A percentile compares a stretch with the other conserved stretches of the same genome.
Conservation (phyloP, 768 basidiomycete species). For the Porpolomopsis calyptriformis region DNA sequence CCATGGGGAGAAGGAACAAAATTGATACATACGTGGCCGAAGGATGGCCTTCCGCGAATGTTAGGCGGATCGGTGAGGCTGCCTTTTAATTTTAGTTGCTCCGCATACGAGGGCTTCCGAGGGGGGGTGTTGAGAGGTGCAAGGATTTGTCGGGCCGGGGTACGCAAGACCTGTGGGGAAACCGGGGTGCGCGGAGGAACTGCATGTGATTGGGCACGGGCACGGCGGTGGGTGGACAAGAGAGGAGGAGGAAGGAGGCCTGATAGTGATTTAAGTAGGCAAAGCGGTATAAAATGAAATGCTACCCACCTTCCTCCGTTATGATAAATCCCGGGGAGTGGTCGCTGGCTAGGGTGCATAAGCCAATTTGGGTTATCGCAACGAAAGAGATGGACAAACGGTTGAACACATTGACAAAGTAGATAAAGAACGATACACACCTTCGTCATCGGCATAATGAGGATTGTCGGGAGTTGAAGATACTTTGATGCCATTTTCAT, state of each 20-base stretch:
- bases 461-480: slow-evolving; percentile 40
- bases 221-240: slow-evolving; percentile 40
- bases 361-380: slow-evolving; percentile 39
- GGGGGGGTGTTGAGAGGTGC: slow-evolving; percentile 48
- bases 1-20: slow-evolving; percentile 16
- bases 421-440: slow-evolving; percentile 19
- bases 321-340: slow-evolving; percentile 37
- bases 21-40: slow-evolving; percentile 3
- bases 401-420: background rate
- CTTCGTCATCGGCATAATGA: slow-evolving; percentile 35
- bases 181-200: slow-evolving; percentile 24
- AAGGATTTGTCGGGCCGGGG: slow-evolving; percentile 19
- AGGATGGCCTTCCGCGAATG: slow-evolving; percentile 26
- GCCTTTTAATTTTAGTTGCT: slow-evolving; percentile 54
- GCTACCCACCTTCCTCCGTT: slow-evolving; percentile 38
- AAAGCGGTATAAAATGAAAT: background rate
- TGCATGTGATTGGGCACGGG: slow-evolving; percentile 51
- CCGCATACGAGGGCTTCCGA: slow-evolving; percentile 46
- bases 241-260: slow-evolving; percentile 49
- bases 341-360: slow-evolving; percentile 36
- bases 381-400: slow-evolving; percentile 3
- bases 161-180: slow-evolving; percentile 27
- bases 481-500: slow-evolving; percentile 63
- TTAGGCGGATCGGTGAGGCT: slow-evolving; percentile 64
- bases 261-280: background rate